Base-by-base conservation (phyloP, 2,329 filamentous ascomycete genomes). In the Microdochium paspali region DNA sequence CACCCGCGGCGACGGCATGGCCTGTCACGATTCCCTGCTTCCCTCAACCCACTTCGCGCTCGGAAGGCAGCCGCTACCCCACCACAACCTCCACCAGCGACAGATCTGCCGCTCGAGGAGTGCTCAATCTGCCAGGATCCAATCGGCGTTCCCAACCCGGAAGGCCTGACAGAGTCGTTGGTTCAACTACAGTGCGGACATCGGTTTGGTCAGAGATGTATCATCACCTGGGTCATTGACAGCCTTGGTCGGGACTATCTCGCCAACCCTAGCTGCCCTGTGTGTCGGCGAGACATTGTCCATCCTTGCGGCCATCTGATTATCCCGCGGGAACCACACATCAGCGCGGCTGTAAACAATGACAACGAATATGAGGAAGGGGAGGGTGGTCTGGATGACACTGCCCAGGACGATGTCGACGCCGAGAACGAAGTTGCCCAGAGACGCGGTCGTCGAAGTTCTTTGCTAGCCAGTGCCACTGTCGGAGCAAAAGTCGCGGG, bases 81-180 rank as follows among this genome's bases (percentile, higher is more conserved):
- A 40, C 18, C 15, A 40, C 15, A 20, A 40, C 35, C 35, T 7
- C 35, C 15, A 21, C 35, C 35, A 4, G 12, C 12, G 18, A n/a
- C 18, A 5, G 6, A 7, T 28, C 54, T 13, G 26, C 26, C 26
- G n/a, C 47, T 44, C 7, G 61, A 64, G 45, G 58, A 60, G 39
- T 73, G 70, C 46, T 63, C 65, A 43, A 72, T 73, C 52, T 73
- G 70, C 53, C 66, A 69, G 48, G 66, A 71, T 47, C 57, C 61
- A 4, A 61, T 72, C 30, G 68, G 68, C 46, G 46, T 60, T 12
- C 47, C 49, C 18, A 69, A 61, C 26, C 59, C 62, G 4, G 66
- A 70, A 46, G 66, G 63, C 51, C 55, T 62, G 46, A 46, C 58
- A 25, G 70, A 73, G 53, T 50, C 58, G 3, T 72, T 68, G 69